These are phyloP conservation scores for Polyporus tsugae DNA, from an alignment of 1,284 basidiomycete genomes.

Conservation along the genomic window DNA sequence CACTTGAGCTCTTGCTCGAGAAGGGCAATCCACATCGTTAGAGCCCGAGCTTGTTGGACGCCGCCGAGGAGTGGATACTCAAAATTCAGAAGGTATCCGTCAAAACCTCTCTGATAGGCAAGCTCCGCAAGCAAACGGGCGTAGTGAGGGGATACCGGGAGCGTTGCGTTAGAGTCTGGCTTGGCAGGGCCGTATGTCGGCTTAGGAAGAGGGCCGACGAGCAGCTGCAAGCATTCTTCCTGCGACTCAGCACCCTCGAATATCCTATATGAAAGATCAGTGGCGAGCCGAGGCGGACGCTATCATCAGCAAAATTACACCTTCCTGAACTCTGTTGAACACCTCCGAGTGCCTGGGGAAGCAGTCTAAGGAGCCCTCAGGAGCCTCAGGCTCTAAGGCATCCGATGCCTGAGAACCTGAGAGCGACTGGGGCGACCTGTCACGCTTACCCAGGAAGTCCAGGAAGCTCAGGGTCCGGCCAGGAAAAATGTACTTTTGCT, in stretches of 20 bases:
- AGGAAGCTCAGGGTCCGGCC: too few relatives aligned
- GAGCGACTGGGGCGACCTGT: too few relatives aligned
- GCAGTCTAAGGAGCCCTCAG: too few relatives aligned
- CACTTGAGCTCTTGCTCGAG: slow-evolving; percentile 64
- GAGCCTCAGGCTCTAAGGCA: too few relatives aligned
- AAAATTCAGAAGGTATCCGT: slow-evolving; percentile 86
- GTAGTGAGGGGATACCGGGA: slow-evolving; percentile 77
- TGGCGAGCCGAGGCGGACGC: too few relatives aligned
- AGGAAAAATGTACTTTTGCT: too few relatives aligned
- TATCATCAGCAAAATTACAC: too few relatives aligned
- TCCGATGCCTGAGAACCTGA: too few relatives aligned
- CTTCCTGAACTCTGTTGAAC: too few relatives aligned
- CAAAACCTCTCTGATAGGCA: slow-evolving; percentile 78
- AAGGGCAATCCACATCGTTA: slow-evolving; percentile 76
- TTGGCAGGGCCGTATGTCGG: slow-evolving; percentile 55
- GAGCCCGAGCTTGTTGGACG: slow-evolving; percentile 64
- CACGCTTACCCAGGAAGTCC: too few relatives aligned
- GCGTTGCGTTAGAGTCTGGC: slow-evolving; percentile 38
- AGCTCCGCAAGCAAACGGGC: slow-evolving; percentile 75
- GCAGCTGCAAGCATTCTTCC: slow-evolving; percentile 68
- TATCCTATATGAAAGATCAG: slow-evolving; percentile 54
- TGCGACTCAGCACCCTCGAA: slow-evolving; percentile 68
- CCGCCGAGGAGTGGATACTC: slow-evolving; percentile 68
- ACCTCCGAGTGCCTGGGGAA: too few relatives aligned
- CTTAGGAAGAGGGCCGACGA: slow-evolving; percentile 63